Conservation (phyloP, 441 rosid genomes). For the Flueggea neowawraea region DNA sequence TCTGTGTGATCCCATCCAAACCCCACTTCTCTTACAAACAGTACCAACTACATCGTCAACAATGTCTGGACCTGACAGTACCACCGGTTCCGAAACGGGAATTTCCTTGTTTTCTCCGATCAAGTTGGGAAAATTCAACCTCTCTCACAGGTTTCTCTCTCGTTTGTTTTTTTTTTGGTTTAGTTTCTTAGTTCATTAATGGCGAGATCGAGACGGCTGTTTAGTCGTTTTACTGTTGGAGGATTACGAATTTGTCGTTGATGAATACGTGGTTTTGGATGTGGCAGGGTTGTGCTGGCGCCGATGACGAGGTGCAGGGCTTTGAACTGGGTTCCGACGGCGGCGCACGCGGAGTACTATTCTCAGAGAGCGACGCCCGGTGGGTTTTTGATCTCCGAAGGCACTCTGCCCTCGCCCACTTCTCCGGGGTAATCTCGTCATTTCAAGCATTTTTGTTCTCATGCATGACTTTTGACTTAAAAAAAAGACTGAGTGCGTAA, state of each 20-base stretch:
- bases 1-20: not conserved
- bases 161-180: not conserved
- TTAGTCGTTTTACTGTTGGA: conserved; percentile 2
- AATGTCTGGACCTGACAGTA: conserved; percentile 22
- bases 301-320: conserved; percentile 96
- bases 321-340: conserved; percentile 57
- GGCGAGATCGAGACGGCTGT: conserved; percentile 1
- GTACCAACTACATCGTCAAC: not conserved
- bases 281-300: conserved; percentile 77
- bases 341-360: conserved; percentile 64
- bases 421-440: conserved; percentile 60
- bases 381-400: conserved; percentile 79
- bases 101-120: conserved; percentile 48
- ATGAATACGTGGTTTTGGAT: not conserved
- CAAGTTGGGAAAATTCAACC: conserved; percentile 70
- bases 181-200: not conserved
- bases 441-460: not conserved
- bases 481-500: no score
- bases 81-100: not conserved
- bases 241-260: no score
- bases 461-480: not conserved
- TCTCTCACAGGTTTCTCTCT: conserved; percentile 61
- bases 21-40: not conserved
- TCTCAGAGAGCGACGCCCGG: conserved; percentile 77
- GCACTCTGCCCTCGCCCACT: conserved; percentile 59